Evolutionary conservation across 257 asterid genomes (phyloP), one percentile per base, ranked within the genome.

Genomic region (Coffea canephora): DNA sequence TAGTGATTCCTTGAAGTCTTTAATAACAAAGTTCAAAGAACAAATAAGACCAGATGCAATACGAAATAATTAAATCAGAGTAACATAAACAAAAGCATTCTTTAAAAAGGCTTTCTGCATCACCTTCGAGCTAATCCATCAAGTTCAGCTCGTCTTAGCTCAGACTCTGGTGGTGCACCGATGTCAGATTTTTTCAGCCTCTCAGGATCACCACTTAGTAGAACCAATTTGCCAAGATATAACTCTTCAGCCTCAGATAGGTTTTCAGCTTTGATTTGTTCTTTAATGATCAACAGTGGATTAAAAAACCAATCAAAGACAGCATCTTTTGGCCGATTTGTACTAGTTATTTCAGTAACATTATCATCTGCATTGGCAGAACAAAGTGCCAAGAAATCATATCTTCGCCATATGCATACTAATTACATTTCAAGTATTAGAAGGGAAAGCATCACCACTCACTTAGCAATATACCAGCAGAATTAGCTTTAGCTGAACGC

Each of bases 111-210:
- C 6, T 48, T 43, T 14, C 36, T 10, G 25, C 4, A 46, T 89
- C 85, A 95, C 98, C 99, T 95, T 82, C 97, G 90, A 74, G 98
- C 97, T 79, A 95, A 78, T 18, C 96, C 99, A 79, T 91, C 90
- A 72, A 95, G 88, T 80, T 91, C 97, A 27, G 97, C 99, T 74
- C 86, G 97, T 83, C 94, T 86, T 52, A 89, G 87, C 83, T 93
- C 97, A 19, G 91, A 84, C 49, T 85, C 89, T 52, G 97, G 97
- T 15, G 86, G 90, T 0, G 82, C 73, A 69, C 85, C 89, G 4
- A 84, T 78, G 75, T 87, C 85, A 3, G 89, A 78, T 72, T 77
- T 85, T 81, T 89, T 90, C 89, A 94, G 84, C 86, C 91, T 87
- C 73, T 78, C 85, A 5, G 94, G 90, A 85, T 91, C 92, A 18